Evolutionary conservation across 2,329 filamentous ascomycete genomes (phyloP).

Genomic region (Pseudomassariella vexata): DNA sequence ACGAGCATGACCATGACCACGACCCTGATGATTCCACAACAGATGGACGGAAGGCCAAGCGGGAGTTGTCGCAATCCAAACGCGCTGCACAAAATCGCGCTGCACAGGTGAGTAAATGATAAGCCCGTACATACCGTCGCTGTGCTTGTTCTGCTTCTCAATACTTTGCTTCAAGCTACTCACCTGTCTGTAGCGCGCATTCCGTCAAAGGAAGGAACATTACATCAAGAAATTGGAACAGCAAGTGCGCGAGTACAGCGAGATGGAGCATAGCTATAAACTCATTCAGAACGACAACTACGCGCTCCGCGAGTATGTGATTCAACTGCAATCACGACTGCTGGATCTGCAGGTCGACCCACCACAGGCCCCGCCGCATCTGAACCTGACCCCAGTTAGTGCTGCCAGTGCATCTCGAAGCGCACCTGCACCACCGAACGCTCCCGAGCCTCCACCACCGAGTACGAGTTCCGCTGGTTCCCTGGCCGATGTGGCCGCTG

Average conservation of each 20-base stretch:
- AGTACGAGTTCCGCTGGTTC: conserved; percentile 22
- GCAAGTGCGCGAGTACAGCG: conserved; percentile 75
- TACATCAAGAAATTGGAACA: conserved; percentile 98
- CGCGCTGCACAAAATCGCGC: conserved; percentile 94
- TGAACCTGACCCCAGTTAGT: conserved; percentile 65
- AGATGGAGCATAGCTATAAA: conserved; percentile 73
- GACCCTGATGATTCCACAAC: conserved; percentile 27
- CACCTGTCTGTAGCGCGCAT: conserved; percentile 64
- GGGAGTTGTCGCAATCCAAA: conserved; percentile 92
- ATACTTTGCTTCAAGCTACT: conserved; percentile 24
- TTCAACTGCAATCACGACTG: conserved; percentile 80
- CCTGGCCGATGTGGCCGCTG: conserved; percentile 26
- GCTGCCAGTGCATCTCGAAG: conserved; percentile 17
- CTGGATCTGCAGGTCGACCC: conserved; percentile 79
- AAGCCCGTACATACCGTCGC: too few species aligned
- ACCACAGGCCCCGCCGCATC: conserved; percentile 74
- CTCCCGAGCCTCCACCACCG: conserved; percentile 10
- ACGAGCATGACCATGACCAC: conserved; percentile 24
- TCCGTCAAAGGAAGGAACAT: conserved; percentile 93
- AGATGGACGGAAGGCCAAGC: conserved; percentile 71
- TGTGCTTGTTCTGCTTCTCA: too few species aligned
- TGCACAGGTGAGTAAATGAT: conserved; percentile 83
- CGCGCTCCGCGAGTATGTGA: conserved; percentile 84
- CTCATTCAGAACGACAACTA: conserved; percentile 84
- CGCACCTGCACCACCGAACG: conserved; percentile 2